Evolutionary conservation across 805 yeast genomes (phyloP), one percentile per base, ranked within the genome.

Genomic region (Saccharomycopsis schoenii): DNA sequence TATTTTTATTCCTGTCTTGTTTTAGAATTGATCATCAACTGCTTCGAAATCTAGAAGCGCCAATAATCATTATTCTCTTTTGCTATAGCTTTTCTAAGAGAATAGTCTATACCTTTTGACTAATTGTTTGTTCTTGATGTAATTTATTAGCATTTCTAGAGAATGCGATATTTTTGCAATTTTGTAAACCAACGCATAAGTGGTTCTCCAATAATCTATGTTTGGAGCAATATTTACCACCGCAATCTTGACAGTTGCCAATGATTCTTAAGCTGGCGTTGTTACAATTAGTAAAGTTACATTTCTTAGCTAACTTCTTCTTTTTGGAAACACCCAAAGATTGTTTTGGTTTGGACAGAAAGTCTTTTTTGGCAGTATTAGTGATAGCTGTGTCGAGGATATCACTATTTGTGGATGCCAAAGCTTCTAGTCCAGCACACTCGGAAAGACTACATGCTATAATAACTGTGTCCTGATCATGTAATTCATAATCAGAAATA

Each of bases 181-280:
- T 79, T 69, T 85, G 86, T 62, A 90, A 79, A 6, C 94, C 96
- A 61, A 80, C 77, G 71, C 97, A 90, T 62, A 79, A 71, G 73
- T 90, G 97, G 72, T 85, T 90, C 73, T 90, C 97, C 74, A 91
- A 77, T 60, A 90, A 77, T 61, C 97, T 80, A 74, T 90, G 97
- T 68, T 87, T 86, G 39, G 93, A 86, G 73, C 97, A 90, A 72
- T 83, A 90, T 68, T 85, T 86, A 55, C 96, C 96, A 56, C 82
- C 82, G 72, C 97, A 90, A 70, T 85, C 87, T 59, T 84, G 80
- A 72, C 97, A 90, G 71, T 86, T 91, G 56, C 97, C 97, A 54
- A 89, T 81, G 57, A 81, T 80, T 25, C 83, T 76, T 58, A 80
- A 72, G 0, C 92, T 89, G 12, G 82, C 75, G n/a, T 86, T 78